These are phyloP conservation scores for Blastomyces gilchristii DNA, from an alignment of 2,329 filamentous ascomycete genomes.

Conservation along the genomic window DNA sequence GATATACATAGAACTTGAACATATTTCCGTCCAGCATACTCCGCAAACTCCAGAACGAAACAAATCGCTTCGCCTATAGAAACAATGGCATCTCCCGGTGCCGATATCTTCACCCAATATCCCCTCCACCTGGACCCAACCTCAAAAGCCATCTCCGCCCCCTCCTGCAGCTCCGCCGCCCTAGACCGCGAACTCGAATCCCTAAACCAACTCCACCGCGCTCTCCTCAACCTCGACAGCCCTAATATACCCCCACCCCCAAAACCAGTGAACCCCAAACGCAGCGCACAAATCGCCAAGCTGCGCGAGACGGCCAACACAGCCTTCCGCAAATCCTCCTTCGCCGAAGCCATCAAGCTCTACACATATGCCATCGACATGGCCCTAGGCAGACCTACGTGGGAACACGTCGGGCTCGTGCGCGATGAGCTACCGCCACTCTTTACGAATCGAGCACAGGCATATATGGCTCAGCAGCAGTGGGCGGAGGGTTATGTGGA, in stretches of 20 bases:
- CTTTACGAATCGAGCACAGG: constrained; percentile 81
- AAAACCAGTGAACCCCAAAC: constrained; percentile 85
- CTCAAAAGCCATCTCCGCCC: constrained; percentile 60
- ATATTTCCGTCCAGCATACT: neutral
- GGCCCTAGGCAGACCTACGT: constrained; percentile 68
- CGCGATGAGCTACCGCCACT: constrained; percentile 73
- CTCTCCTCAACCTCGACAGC: constrained; percentile 56
- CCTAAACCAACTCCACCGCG: constrained; percentile 66
- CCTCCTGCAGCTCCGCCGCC: constrained; percentile 54
- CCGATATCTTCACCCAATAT: constrained; percentile 58
- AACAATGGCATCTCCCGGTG: constrained; percentile 6
- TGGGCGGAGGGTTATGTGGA: constrained; percentile 86
- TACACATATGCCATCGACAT: constrained; percentile 85
- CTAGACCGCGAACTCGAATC: constrained; percentile 49
- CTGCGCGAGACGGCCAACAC: constrained; percentile 79
- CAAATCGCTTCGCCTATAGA: neutral
- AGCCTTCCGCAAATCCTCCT: constrained; percentile 67
- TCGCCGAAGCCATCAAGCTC: constrained; percentile 64
- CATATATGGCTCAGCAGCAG: constrained; percentile 67
- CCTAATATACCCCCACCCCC: constrained; percentile 72
- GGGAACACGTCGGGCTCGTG: constrained; percentile 78
- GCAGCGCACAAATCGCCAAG: constrained; percentile 76
- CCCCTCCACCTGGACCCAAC: constrained; percentile 71
- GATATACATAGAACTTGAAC: neutral
- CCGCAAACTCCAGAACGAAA: neutral